Evolutionary conservation across 2,329 filamentous ascomycete genomes (phyloP), one percentile per base, ranked within the genome.

Genomic region (Herpotrichia juniperi): DNA sequence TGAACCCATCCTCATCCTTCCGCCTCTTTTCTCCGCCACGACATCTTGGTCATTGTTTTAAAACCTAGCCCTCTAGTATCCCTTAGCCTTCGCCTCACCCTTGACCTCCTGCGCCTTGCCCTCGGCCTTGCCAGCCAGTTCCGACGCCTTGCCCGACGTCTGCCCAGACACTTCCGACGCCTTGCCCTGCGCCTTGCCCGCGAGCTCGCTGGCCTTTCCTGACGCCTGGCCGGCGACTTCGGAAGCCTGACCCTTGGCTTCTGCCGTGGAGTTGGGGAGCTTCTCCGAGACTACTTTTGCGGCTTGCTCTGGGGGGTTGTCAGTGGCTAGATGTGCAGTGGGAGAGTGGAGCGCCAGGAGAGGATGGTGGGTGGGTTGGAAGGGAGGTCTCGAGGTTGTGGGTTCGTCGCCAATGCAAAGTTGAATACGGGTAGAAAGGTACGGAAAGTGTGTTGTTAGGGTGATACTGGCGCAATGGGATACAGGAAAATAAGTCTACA

Each of bases 81-180:
- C n/a, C 12, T 19, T 37, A 19, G n/a, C 19, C 5, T 39, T 39
- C 17, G 4, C 7, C 21, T 24, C 10, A 10, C 2, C 37, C 3
- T 24, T 21, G 6, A 14, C 21, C 12, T 40, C 21, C 12, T 40
- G 25, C 37, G 5, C 37, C 21, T 40, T 79, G 22, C 69, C 69
- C 69, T 81, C 74, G 26, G 78, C 79, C 64, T 83, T 71, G 37
- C 77, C 73, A 34, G 72, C 70, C 21, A 69, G 51, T 58, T 78
- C 68, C 32, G 67, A 58, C 12, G 73, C 74, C 54, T 74, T 77
- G 52, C 73, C 76, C 66, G 75, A 72, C 0, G 76, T 77, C 62
- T 77, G 61, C 7, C 76, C 75, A 9, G 61, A 54, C 12, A 75
- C 46, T 59, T 78, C 73, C 28, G 51, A 54, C 4, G 75, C 74